phyloP scores from a whole-genome alignment of 2,329 filamentous ascomycete genomes.

The Cercospora zeina region DNA sequence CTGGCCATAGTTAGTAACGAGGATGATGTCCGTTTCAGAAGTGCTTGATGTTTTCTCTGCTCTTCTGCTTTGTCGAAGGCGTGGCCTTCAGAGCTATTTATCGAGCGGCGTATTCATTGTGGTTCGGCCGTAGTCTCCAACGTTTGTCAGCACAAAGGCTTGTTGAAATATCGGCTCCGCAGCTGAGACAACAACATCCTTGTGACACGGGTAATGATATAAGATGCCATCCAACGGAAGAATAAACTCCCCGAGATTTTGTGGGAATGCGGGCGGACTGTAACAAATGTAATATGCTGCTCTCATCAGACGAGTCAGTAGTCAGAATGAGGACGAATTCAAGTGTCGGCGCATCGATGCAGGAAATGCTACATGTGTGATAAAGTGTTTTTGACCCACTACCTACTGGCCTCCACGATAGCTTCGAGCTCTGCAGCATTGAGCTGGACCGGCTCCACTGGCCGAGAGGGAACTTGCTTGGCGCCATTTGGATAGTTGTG shows the following conservation, averaged over 20 bases:
- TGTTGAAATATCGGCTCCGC: neutral
- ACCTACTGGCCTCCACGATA: conserved; percentile 20
- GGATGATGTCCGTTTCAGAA: neutral
- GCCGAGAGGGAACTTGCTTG: conserved; percentile 12
- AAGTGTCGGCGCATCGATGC: neutral
- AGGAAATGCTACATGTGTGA: neutral
- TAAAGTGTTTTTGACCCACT: neutral
- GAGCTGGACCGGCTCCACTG: neutral
- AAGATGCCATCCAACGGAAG: neutral
- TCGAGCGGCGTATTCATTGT: neutral
- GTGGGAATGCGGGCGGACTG: neutral
- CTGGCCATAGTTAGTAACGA: neutral
- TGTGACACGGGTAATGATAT: no score
- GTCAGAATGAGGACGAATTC: no score
- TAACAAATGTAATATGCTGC: neutral
- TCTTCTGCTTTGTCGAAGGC: neutral
- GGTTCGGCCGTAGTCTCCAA: neutral
- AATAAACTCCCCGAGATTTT: neutral
- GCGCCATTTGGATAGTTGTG: conserved; percentile 11
- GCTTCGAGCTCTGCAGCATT: conserved; percentile 17
- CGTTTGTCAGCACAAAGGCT: neutral
- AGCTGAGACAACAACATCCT: neutral
- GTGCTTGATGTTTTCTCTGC: neutral
- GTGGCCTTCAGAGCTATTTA: neutral
- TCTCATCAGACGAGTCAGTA: neutral